Conservation (phyloP, 1,139 yeast genomes). For the Zhuliangozyma blackwelliae region DNA sequence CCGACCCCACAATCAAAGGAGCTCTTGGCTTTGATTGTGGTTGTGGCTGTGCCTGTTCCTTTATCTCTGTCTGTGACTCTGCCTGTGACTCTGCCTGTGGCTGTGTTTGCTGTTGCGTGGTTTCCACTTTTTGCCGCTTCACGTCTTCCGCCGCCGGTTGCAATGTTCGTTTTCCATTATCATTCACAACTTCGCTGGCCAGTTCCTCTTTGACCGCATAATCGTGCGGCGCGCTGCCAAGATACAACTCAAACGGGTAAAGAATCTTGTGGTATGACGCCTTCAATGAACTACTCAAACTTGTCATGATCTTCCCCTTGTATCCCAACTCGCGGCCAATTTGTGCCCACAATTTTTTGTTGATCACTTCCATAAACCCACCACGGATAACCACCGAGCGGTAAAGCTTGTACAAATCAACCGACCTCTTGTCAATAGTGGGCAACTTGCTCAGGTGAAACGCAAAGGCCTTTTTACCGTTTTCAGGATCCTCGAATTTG, state of each 20-base stretch:
- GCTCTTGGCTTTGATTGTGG: too few species aligned
- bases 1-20: conserved; percentile 44
- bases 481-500: conserved; percentile 5
- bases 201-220: neutral
- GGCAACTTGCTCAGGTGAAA: conserved; percentile 30
- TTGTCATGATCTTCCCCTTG: conserved; percentile 53
- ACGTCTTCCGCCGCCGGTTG: conserved; percentile 3
- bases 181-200: neutral
- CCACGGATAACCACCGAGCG: conserved; percentile 53
- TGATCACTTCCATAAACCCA: conserved; percentile 53
- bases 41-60: neutral
- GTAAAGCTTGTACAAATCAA: conserved; percentile 52
- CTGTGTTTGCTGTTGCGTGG: neutral
- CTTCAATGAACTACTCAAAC: conserved; percentile 65
- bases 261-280: conserved; percentile 45
- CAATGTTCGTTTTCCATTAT: conserved; percentile 8
- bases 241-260: conserved; percentile 28
- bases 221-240: conserved; percentile 14
- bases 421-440: conserved; percentile 51
- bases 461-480: conserved; percentile 1
- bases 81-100: neutral
- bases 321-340: conserved; percentile 76
- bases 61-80: conserved; percentile 4
- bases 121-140: conserved; percentile 5
- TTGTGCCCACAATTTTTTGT: conserved; percentile 57